Percentiles rank a stretch among this genome's conserved stretches.
Evolutionary conservation across 345 rosid species (phyloP).

Genomic region (Rhizophora apiculata): DNA sequence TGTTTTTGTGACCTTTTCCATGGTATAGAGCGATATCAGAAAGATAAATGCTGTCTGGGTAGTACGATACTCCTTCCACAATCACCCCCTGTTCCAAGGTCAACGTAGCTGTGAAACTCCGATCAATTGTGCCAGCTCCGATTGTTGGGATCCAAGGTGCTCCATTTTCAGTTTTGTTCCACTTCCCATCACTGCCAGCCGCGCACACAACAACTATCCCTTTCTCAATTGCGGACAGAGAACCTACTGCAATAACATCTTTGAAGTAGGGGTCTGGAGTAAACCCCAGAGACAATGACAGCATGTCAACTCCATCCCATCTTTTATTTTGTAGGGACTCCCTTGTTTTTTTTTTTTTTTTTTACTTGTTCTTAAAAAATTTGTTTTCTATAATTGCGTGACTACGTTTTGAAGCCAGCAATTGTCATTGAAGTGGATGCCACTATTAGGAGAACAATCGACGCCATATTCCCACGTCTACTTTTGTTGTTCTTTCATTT

Average conservation of each 20-base stretch:
- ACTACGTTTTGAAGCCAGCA: no score
- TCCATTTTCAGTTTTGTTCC: conserved; percentile 21
- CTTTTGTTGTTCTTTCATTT: no score
- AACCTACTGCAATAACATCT: conserved; percentile 47
- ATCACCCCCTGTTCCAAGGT: conserved; percentile 26
- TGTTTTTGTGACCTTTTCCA: conserved; percentile 17
- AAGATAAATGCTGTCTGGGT: conserved; percentile 25
- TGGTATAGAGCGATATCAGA: conserved; percentile 26
- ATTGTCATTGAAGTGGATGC: no score
- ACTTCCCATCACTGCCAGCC: conserved; percentile 49
- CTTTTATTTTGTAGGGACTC: no score
- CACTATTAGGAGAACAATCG: no score
- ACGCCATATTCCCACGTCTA: no score
- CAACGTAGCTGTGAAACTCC: conserved; percentile 31
- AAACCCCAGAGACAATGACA: conserved; percentile 57
- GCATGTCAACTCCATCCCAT: conserved; percentile 60
- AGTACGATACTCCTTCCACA: conserved; percentile 34
- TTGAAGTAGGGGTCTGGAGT: conserved; percentile 22
- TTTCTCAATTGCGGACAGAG: conserved; percentile 50
- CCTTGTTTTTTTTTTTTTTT: no score
- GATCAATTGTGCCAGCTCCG: conserved; percentile 46
- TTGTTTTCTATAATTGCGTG: no score
- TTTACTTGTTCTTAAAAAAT: no score
- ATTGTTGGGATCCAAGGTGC: conserved; percentile 55
- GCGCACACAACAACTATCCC: conserved; percentile 42